Conservation (phyloP, 805 yeast species). For the Spencermartinsiella europaea region DNA sequence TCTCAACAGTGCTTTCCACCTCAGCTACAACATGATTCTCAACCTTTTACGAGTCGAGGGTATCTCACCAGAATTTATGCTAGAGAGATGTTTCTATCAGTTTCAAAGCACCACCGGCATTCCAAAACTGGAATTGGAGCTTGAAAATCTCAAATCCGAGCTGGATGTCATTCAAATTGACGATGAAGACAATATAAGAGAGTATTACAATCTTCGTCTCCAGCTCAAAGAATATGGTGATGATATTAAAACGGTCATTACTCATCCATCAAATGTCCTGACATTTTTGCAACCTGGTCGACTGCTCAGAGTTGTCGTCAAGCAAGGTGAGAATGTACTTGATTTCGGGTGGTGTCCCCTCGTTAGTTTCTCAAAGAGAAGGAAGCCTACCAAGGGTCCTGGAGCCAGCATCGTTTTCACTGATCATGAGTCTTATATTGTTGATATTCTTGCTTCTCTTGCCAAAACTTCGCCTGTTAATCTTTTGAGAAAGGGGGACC, state of each 20-base stretch:
- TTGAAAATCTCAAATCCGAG: conserved; percentile 38
- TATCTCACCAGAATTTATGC: conserved; percentile 95
- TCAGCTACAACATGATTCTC: conserved; percentile 93
- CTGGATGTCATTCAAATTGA: conserved; percentile 52
- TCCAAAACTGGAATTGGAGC: conserved; percentile 70
- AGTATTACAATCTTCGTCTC: conserved; percentile 74
- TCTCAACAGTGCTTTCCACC: conserved; percentile 93
- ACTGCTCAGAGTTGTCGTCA: conserved; percentile 60
- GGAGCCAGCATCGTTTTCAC: conserved; percentile 39
- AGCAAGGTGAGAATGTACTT: conserved; percentile 29
- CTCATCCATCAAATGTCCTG: conserved; percentile 85
- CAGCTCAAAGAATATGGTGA: conserved; percentile 66
- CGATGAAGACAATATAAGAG: conserved; percentile 68
- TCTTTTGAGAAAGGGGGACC: conserved; percentile 70
- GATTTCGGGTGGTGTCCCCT: conserved; percentile 98
- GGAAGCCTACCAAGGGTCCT: conserved; percentile 22
- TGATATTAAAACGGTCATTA: conserved; percentile 74
- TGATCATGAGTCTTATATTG: conserved; percentile 87
- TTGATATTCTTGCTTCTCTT: conserved; percentile 79
- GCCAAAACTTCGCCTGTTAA: conserved; percentile 67
- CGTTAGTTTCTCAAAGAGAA: conserved; percentile 67
- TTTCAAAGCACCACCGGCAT: conserved; percentile 91
- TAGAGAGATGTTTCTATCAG: conserved; percentile 89
- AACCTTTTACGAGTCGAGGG: conserved; percentile 97
- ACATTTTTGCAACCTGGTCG: conserved; percentile 89